Conservation (phyloP, 257 asterid genomes). For the Thymus mandschuricus region DNA sequence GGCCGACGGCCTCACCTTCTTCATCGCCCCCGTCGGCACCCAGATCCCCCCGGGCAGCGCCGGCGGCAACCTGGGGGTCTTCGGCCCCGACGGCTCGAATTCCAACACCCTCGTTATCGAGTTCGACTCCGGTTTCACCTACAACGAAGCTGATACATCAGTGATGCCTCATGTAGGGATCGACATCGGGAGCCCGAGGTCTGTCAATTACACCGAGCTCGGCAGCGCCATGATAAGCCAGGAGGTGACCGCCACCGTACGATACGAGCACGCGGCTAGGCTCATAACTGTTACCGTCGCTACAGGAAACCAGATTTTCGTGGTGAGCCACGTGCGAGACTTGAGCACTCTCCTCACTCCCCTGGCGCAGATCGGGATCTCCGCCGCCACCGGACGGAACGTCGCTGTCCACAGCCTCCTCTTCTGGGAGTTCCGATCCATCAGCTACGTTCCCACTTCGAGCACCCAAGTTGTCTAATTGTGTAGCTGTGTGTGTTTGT, state of each 20-base stretch:
- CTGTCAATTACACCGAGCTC: not conserved
- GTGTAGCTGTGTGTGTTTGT: too few relatives aligned
- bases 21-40: not conserved
- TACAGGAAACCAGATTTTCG: too few relatives aligned
- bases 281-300: too few relatives aligned
- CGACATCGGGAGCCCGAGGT: not conserved
- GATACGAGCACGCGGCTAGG: not conserved
- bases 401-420: not conserved
- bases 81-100: not conserved
- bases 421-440: conserved; percentile 15
- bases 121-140: not conserved
- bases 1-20: not conserved
- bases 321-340: not conserved
- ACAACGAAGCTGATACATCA: too few relatives aligned
- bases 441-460: too few relatives aligned
- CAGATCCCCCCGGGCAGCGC: not conserved
- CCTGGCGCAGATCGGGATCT: not conserved
- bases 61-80: not conserved
- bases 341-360: not conserved
- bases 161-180: conserved; percentile 10
- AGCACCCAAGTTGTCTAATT: not conserved
- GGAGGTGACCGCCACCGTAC: conserved; percentile 4
- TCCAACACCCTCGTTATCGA: not conserved
- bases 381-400: not conserved
- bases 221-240: not conserved